Percentiles rank a stretch among this genome's conserved stretches.
Conservation (phyloP, 345 rosid genomes). For the Euphorbia peplus region DNA sequence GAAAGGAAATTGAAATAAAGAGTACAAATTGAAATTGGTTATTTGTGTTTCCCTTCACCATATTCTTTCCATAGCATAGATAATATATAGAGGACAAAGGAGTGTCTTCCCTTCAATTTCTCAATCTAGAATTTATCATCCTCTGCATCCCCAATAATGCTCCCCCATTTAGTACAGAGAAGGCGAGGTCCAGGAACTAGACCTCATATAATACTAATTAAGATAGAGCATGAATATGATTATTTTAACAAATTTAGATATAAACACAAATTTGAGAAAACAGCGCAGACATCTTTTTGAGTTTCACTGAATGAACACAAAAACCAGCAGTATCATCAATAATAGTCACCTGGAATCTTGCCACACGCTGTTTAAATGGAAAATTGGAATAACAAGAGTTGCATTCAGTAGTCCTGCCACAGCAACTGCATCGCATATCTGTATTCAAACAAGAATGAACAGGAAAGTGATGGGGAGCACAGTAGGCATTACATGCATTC, state of each 20-base stretch:
- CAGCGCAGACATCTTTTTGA: neutral
- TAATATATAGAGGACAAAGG: neutral
- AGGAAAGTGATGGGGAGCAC: neutral
- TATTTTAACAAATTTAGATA: neutral
- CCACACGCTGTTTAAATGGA: conserved; percentile 97
- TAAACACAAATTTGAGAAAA: neutral
- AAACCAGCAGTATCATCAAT: conserved; percentile 9
- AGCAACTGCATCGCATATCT: conserved; percentile 99
- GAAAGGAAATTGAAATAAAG: neutral
- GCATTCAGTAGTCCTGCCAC: conserved; percentile 96
- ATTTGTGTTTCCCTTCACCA: neutral
- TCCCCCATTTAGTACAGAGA: neutral
- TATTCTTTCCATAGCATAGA: neutral
- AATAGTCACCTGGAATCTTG: conserved; percentile 86
- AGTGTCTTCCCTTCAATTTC: neutral
- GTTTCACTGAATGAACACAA: neutral
- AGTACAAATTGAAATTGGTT: neutral
- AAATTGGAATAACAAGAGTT: conserved; percentile 88
- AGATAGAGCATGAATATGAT: neutral
- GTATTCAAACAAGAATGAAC: neutral
- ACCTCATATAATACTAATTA: neutral
- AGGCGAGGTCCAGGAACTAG: neutral
- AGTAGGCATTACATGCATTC: neutral
- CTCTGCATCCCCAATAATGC: neutral
- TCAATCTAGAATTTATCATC: neutral